Evolutionary conservation across 164 flowering plant species (phyloP), one percentile per base, ranked within the genome.

Genomic region (Piper longum): DNA sequence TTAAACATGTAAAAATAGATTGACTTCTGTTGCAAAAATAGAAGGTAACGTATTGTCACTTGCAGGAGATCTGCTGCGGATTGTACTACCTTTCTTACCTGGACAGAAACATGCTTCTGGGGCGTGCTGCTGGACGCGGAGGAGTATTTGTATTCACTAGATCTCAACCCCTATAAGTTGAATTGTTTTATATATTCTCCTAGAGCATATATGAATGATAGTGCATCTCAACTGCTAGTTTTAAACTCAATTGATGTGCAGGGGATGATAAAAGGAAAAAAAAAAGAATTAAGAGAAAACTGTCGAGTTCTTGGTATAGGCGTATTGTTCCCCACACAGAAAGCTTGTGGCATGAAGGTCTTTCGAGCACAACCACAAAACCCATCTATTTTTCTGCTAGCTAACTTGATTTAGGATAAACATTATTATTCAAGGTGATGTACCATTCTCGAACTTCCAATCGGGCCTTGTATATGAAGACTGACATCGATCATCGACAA

Each of bases 41-140:
- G 39, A 39, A 19, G 19, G 5, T 36, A 60, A 11, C 42, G 12
- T 60, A 26, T 48, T 8, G 48, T 60, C 14, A 5, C 14, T 59
- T 71, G 72, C 80, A 85, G 96, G 76, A 71, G 67, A 64, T 76
- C 82, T 17, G 88, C 80, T 5, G 98, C 92, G 98, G 98, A 48
- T 71, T 91, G 36, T 91, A 91, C 72, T 89, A 89, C 73, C 88
- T 91, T 56, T 87, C 96, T 3, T 89, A 81, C 66, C 75, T 91
- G 70, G 98, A 91, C 62, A 51, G 72, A 11, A 72, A 91, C 69
- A 85, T 91, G 95, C 98, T 91, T 60, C 57, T 89, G 66, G 98
- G 98, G 9, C 92, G 96, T 60, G 83, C 98, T 54, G 91, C 84
- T 67, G 95, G 91, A 54, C 91, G 98, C 51, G 95, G 96, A 18